Base-by-base conservation (phyloP, 805 yeast genomes). In the Blastobotrys mokoenaii region DNA sequence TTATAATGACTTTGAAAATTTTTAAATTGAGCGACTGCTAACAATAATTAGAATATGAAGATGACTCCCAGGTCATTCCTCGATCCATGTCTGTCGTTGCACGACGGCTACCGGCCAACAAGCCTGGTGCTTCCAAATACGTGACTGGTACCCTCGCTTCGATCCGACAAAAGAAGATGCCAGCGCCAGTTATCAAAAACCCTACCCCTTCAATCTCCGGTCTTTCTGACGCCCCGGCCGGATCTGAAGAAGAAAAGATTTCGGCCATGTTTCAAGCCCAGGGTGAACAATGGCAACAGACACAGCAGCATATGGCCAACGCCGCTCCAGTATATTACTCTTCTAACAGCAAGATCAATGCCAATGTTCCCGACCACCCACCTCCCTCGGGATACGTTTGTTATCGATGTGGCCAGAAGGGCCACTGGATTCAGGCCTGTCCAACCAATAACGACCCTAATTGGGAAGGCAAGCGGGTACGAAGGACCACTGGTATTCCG, bases 311-410 rank as follows among this genome's bases (percentile, higher is more conserved):
- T 46, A 81, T 93, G 82, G 83, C 96, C 2, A 75, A 79, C 2
- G 95, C 90, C 15, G 80, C 88, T 25, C 82, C 94, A 12, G 79
- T 89, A 2, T 80, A 77, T 59, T 71, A 70, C 48, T 43, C 48
- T 10, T 48, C 55, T 10, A 42, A 47, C n/a, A 39, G 50, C n/a
- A 48, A 76, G 71, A 48, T 49, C 2, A 48, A 54, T 11, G 54
- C 57, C 37, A 62, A 42, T 53, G 63, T 49, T 51, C 63, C 67
- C 2, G 95, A 86, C 46, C 89, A 82, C 52, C 73, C 77, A 5
- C 96, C 96, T 8, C 98, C 98, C 1, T 90, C 96, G 5, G 95
- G 95, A 1, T 93, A 93, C 58, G 83, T 90, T 61, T 93, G 99
- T 63, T 90, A 93, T 62, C 73, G 96, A 60, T 93, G 99, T 69